These are phyloP conservation scores for Emiliania huxleyi DNA, from an alignment of 78 protist species.

Conservation along the genomic window DNA sequence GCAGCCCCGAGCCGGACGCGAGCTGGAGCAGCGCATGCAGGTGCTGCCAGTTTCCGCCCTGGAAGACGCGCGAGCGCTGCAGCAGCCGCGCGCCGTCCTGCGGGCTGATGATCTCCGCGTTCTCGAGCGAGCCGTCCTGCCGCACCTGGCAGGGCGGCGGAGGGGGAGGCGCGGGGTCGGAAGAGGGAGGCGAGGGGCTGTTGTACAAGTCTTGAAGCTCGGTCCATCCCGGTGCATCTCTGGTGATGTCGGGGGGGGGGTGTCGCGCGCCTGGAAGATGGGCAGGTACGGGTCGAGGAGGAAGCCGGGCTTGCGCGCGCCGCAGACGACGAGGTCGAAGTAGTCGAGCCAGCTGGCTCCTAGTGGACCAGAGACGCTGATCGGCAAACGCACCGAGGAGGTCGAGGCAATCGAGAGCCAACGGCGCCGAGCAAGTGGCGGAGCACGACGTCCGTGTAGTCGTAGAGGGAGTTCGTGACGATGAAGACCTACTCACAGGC, in stretches of 20 bases:
- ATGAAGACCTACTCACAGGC: constrained; percentile 4
- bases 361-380: no score
- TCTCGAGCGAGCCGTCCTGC: neutral
- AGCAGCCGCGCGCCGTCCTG: neutral
- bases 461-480: constrained; percentile 43
- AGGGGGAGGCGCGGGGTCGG: no score
- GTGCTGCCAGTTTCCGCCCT: constrained; percentile 49
- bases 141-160: neutral
- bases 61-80: constrained; percentile 19
- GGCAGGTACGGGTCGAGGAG: constrained; percentile 29
- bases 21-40: constrained; percentile 38
- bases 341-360: constrained; percentile 40
- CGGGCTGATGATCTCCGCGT: constrained; percentile 7
- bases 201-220: no score
- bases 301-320: constrained; percentile 48
- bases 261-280: constrained; percentile 24
- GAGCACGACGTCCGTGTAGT: constrained; percentile 47
- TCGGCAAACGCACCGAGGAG: no score
- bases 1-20: neutral
- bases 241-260: no score
- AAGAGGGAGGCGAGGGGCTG: no score
- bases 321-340: constrained; percentile 41
- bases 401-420: neutral
- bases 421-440: neutral
- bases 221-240: no score